These are phyloP conservation scores for Coemansia sp. DNA, from an alignment of 192 early-diverging fungal species.

Conservation along the genomic window DNA sequence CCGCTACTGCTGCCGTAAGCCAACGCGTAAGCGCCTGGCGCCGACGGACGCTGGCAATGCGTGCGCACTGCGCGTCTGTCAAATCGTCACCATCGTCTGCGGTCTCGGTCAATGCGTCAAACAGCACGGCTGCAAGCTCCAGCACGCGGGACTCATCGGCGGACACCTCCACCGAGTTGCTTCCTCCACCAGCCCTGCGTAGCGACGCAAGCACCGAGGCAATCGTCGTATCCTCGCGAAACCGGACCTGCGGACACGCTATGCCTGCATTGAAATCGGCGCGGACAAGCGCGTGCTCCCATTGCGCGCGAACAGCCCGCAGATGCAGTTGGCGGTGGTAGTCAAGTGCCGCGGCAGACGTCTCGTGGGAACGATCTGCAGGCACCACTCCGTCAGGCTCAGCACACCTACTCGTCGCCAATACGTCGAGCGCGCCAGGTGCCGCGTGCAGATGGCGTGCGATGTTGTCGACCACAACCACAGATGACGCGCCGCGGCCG, in stretches of 20 bases:
- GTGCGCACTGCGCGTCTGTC: conserved; percentile 9
- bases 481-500: conserved; percentile 9
- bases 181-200: too few species aligned
- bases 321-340: conserved; percentile 15
- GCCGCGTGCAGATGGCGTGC: conserved; percentile 31
- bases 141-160: conserved; percentile 19
- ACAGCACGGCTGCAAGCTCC: conserved; percentile 39
- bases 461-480: conserved; percentile 52
- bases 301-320: conserved; percentile 24
- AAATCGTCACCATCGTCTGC: not conserved
- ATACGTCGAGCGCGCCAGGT: conserved; percentile 2
- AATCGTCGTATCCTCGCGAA: conserved; percentile 18
- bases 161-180: not conserved
- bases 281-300: conserved; percentile 15
- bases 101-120: conserved; percentile 17
- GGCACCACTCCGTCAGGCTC: not conserved
- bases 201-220: conserved; percentile 16
- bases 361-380: not conserved
- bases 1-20: conserved; percentile 61
- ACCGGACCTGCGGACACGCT: conserved; percentile 5
- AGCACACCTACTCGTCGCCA: not conserved
- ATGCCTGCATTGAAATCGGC: not conserved
- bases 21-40: conserved; percentile 62
- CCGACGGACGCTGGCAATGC: conserved; percentile 42
- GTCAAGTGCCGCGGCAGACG: not conserved